These are phyloP conservation scores for Coemansia sp. DNA, from an alignment of 192 early-diverging fungal genomes.

Conservation along the genomic window DNA sequence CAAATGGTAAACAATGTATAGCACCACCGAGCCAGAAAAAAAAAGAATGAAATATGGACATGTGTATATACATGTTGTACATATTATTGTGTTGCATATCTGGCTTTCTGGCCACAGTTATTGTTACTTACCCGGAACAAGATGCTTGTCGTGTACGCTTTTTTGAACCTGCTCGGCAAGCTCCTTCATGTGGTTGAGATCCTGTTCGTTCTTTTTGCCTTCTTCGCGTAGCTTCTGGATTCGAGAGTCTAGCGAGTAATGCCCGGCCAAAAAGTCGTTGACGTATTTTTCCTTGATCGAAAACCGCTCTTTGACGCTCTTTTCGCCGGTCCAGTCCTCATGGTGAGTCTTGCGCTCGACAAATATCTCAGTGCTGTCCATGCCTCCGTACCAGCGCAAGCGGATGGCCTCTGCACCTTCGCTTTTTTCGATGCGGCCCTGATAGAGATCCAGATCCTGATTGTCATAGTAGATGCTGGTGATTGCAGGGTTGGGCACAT, in stretches of 20 bases:
- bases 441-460: conserved; percentile 82
- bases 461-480: conserved; percentile 95
- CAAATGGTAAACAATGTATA: background rate
- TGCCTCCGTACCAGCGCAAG: conserved; percentile 92
- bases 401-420: conserved; percentile 90
- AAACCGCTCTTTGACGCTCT: conserved; percentile 87
- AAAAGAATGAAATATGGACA: background rate
- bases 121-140: conserved; percentile 59
- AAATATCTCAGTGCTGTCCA: conserved; percentile 84
- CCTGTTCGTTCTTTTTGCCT: conserved; percentile 70
- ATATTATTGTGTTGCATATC: background rate
- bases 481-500: conserved; percentile 80
- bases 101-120: background rate
- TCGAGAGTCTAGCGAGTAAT: conserved; percentile 69
- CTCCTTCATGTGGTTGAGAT: conserved; percentile 67
- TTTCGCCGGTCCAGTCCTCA: conserved; percentile 91
- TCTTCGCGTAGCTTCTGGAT: conserved; percentile 76
- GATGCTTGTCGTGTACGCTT: conserved; percentile 63
- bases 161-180: conserved; percentile 73
- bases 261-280: conserved; percentile 80
- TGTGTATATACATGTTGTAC: background rate
- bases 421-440: conserved; percentile 80
- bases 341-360: conserved; percentile 98
- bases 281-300: conserved; percentile 92
- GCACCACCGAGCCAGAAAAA: background rate